Conservation (phyloP, 768 basidiomycete species). For the Dendrothele bispora region DNA sequence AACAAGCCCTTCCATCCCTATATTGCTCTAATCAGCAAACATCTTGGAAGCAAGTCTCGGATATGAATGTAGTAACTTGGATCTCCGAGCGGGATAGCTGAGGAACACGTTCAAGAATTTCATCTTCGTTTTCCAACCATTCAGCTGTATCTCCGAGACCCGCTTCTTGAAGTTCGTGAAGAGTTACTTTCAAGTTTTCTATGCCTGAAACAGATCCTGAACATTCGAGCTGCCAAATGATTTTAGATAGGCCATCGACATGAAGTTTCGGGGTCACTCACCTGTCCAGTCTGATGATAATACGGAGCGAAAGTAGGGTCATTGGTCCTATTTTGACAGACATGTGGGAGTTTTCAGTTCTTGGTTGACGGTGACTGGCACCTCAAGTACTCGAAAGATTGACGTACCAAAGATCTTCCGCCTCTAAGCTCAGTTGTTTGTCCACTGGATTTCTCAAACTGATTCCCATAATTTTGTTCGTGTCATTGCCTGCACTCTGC, state of each 20-base stretch:
- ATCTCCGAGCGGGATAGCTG: slow-evolving; percentile 1
- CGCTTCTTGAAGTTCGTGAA: slow-evolving; percentile 1
- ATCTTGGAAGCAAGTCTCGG: neutral
- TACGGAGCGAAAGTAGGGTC: slow-evolving; percentile 4
- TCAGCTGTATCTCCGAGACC: slow-evolving; percentile 4
- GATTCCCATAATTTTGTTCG: slow-evolving; percentile 4
- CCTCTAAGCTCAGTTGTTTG: neutral
- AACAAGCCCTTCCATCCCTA: slow-evolving; percentile 8
- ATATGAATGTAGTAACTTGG: neutral
- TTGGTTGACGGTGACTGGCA: too few species aligned
- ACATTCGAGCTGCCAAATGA: neutral
- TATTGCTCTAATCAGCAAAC: neutral
- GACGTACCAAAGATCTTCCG: slow-evolving; percentile 1
- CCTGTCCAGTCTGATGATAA: slow-evolving; percentile 6
- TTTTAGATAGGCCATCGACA: too few species aligned
- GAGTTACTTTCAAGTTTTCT: neutral
- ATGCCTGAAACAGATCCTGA: neutral
- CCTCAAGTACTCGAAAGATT: too few species aligned
- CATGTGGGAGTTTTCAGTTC: neutral
- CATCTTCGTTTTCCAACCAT: slow-evolving; percentile 5
- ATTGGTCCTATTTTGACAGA: neutral
- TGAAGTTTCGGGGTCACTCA: neutral
- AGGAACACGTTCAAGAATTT: slow-evolving; percentile 5
- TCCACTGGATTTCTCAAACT: neutral
- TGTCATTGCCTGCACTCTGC: slow-evolving; percentile 3